Evolutionary conservation across 78 protist species (phyloP), one percentile per base, ranked within the genome.

Genomic region (Dictyostelium brefeldianum): DNA sequence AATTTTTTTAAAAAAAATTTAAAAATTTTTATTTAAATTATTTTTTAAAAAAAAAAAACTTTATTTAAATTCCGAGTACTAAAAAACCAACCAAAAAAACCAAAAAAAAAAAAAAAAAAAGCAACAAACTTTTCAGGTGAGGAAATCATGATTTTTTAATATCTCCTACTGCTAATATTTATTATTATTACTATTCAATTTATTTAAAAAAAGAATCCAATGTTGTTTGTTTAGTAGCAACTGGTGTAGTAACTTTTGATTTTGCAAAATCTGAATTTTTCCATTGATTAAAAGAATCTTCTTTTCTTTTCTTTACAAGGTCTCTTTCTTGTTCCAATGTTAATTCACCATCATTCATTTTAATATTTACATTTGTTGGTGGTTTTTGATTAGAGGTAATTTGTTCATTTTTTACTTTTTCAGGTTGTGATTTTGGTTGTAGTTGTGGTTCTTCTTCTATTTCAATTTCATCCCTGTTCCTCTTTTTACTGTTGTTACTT

Each of bases 161-260:
- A n/a, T n/a, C n/a, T n/a, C n/a, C n/a, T 48, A 48, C 53, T 48
- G 8, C 53, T 48, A 48, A 5, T 9, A 48, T 48, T 48, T 9
- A 48, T 48, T 9, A 48, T 51, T 14, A 51, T 51, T 12, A 51
- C 56, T 51, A 14, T 51, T 1, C 56, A 3, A 36, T 36, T n/a
- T 59, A 59, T 59, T 59, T 59, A 59, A 59, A 59, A 59, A 59
- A 59, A n/a, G 69, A 59, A 59, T 59, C 69, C 8, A 59, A 59
- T 22, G 69, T 59, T 59, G 25, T 10, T 59, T 59, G 69, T 59
- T 59, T 59, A 5, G 69, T 59, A 5, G 69, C 69, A 22, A 22
- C n/a, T 9, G 25, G 17, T 9, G 69, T 25, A 8, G 69, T 59
- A 22, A 29, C 31, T 59, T 59, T 59, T 59, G 69, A 59, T 59